Evolutionary conservation across 306 rosid species (phyloP), one percentile per base, ranked within the genome.

Genomic region (Hippophae gyantsensis): DNA sequence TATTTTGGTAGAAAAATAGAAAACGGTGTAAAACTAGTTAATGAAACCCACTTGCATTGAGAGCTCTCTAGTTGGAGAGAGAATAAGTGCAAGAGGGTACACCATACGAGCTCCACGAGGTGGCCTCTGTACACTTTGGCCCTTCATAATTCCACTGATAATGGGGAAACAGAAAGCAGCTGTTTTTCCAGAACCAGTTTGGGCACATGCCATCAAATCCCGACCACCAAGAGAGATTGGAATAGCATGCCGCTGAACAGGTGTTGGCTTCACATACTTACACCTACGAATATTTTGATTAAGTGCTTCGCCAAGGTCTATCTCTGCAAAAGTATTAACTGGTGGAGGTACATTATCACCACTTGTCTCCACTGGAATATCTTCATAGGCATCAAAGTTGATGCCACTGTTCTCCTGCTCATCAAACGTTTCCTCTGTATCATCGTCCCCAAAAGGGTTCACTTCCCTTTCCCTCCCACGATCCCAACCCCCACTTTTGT

Each of bases 121-220:
- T 3, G 93, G 87, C 70, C 86, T 84, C 52, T 80, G 89, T n/a
- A 70, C 67, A 40, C 74, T 70, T 32, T 87, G 81, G 9, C 87
- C 85, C 49, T 56, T 87, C 89, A 87, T 84, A 50, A 87, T 87
- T 56, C 96, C 96, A 72, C 96, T 78, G 63, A 87, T 87, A 9
- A 87, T 87, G 0, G 96, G 96, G 72, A 87, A 87, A 66, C 96
- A 87, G 52, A 87, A 87, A 10, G 96, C 96, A n/a, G 96, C 96
- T 0, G 96, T 87, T 74, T 87, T 87, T 27, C 96, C 96, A 5
- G 96, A 87, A 66, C 96, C 96, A 25, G 96, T 87, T 76, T 87
- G 96, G 1, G 96, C 96, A 66, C 96, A 87, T 14, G 96, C 96
- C 96, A 87, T 87, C 80, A 87, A 70, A 69, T 87, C 96, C 65